Base-by-base conservation (phyloP, 345 rosid species). In the Capsella bursapastoris region DNA sequence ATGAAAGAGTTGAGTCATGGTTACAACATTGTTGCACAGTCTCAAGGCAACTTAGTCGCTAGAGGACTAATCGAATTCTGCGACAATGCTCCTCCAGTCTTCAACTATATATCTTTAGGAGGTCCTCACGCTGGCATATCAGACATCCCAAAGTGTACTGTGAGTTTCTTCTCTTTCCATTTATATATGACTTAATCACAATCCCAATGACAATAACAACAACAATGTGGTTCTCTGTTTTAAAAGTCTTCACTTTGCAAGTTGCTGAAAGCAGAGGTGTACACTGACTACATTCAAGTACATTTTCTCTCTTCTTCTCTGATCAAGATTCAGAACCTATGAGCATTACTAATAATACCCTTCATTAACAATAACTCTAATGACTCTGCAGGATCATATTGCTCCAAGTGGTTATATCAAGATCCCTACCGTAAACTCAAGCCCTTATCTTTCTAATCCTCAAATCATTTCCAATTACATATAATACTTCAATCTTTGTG, bases 71-170 rank as follows among this genome's bases (percentile, higher is more conserved):
- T 90, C 28, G 92, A 94, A 86, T 85, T 86, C 60, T 94, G 98
- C 25, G 89, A 90, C 5, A 88, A 84, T 66, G 89, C 86, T 67
- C 97, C 97, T 62, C 90, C 85, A 6, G 95, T 94, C 60, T 74
- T 89, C 55, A 90, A 90, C 81, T 91, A 82, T 73, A 60, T 94
- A 60, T 91, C 98, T 15, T 79, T 93, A 69, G 98, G 80, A 53
- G 96, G 98, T 44, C 98, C 98, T 72, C 96, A 93, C 64, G 97
- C 98, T 77, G 97, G 97, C 34, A 87, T 92, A 13, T 87, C 96
- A 43, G 84, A 85, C 55, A 89, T 91, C 40, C 94, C 93, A 78
- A 82, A 79, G 10, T 91, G 95, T 66, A 83, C 85, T 72, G 97
- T 89, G 77, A 66, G 73, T 48, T 22, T 22, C 25, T 29, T 29